These are phyloP conservation scores for Solanum pinnatisectum DNA, from an alignment of 257 asterid species.

Conservation along the genomic window DNA sequence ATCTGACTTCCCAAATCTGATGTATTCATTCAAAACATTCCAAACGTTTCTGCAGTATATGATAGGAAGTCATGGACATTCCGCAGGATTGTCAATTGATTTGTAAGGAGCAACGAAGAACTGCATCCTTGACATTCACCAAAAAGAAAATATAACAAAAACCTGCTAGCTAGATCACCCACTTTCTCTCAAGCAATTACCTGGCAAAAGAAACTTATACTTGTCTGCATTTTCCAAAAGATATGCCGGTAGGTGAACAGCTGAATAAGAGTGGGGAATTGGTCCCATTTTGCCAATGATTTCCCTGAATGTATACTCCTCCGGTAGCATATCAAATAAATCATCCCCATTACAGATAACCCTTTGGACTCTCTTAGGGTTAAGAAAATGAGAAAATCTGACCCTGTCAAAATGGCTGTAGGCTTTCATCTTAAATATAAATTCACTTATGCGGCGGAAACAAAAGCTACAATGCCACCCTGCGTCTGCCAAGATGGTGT, in stretches of 20 bases:
- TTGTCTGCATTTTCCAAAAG: constrained; percentile 60
- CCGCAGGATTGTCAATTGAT: constrained; percentile 9
- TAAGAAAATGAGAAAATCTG: constrained; percentile 56
- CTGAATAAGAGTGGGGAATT: constrained; percentile 70
- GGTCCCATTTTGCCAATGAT: constrained; percentile 82
- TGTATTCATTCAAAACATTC: constrained; percentile 20
- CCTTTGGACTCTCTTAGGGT: constrained; percentile 58
- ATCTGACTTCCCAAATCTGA: background rate
- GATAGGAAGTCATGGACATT: constrained; percentile 17
- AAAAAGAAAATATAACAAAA: background rate
- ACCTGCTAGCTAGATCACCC: constrained; percentile 16
- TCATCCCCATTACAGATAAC: constrained; percentile 70
- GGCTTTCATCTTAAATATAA: constrained; percentile 73
- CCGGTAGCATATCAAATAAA: constrained; percentile 84
- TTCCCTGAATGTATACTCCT: constrained; percentile 69
- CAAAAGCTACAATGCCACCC: constrained; percentile 93
- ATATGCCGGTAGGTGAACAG: constrained; percentile 73
- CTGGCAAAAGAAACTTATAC: constrained; percentile 61
- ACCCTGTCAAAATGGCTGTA: constrained; percentile 74
- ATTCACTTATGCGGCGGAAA: constrained; percentile 52
- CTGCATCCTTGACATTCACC: constrained; percentile 28
- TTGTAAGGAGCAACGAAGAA: constrained; percentile 14
- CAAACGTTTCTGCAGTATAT: constrained; percentile 28
- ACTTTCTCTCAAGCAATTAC: constrained; percentile 63
- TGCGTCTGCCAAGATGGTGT: constrained; percentile 50